Conservation (phyloP, 2,329 filamentous ascomycete species). For the Fusarium fracticaudum region DNA sequence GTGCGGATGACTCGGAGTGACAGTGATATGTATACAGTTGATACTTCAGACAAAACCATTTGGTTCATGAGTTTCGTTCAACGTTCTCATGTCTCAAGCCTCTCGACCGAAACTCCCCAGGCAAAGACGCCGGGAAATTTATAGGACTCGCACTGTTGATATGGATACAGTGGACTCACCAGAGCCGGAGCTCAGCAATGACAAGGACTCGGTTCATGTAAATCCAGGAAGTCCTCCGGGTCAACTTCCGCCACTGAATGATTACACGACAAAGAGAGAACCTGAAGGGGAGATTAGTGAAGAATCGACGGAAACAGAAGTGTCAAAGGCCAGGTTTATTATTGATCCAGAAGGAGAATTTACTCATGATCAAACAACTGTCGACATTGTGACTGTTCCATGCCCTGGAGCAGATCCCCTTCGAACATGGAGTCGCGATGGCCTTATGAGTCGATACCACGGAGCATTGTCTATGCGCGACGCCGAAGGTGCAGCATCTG, state of each 20-base stretch:
- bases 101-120: conserved; percentile 2
- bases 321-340: conserved; percentile 37
- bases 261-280: conserved; percentile 20
- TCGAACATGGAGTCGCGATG: conserved; percentile 63
- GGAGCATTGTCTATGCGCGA: conserved; percentile 53
- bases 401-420: conserved; percentile 63
- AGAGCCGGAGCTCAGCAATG: conserved; percentile 22
- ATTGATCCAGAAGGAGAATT: conserved; percentile 49
- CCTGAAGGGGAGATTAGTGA: not conserved
- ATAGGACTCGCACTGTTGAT: not conserved
- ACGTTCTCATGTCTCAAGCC: conserved; percentile 29
- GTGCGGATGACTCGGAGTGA: conserved; percentile 23
- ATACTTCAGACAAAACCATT: not conserved
- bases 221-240: conserved; percentile 42
- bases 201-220: conserved; percentile 42
- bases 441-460: conserved; percentile 59
- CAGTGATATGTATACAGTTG: not conserved
- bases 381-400: conserved; percentile 64
- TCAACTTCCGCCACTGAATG: conserved; percentile 33
- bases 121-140: conserved; percentile 24
- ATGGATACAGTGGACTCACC: conserved; percentile 33
- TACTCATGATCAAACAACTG: conserved; percentile 62
- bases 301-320: not conserved
- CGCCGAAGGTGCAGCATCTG: conserved; percentile 41
- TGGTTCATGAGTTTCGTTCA: not conserved